Evolutionary conservation across 169 alveolate genomes (phyloP).

Genomic region (Amoebophrya sp.): DNA sequence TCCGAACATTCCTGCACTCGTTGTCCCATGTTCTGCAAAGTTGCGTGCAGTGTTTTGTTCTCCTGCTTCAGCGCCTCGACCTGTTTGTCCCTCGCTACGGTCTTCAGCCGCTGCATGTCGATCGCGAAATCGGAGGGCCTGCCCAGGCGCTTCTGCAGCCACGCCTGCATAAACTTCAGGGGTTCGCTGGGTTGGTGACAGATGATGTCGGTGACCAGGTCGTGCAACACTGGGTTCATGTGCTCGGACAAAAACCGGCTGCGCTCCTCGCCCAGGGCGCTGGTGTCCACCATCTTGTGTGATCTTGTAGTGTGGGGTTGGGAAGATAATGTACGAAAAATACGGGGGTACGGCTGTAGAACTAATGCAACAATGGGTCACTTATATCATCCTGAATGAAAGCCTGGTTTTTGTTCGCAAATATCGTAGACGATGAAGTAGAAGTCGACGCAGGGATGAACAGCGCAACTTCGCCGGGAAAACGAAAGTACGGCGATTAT

Average conservation of each 20-base stretch:
- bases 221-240: slow-evolving; percentile 16
- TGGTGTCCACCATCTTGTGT: slow-evolving; percentile 17
- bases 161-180: background rate
- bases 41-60: background rate
- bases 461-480: too few relatives aligned
- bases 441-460: too few relatives aligned
- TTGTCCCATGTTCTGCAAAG: too few relatives aligned
- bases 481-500: too few relatives aligned
- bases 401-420: too few relatives aligned
- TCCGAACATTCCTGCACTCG: too few relatives aligned
- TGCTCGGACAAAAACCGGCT: background rate
- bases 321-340: too few relatives aligned
- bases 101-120: background rate
- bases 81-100: background rate
- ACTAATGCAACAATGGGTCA: too few relatives aligned
- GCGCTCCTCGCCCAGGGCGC: slow-evolving; percentile 11
- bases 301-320: too few relatives aligned
- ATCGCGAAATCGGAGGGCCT: background rate
- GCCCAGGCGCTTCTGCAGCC: background rate
- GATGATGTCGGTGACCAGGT: background rate
- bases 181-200: background rate
- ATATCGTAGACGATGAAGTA: too few relatives aligned
- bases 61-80: background rate
- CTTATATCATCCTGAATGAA: too few relatives aligned
- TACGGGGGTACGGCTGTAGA: too few relatives aligned